A percentile compares a stretch with the other conserved stretches of the same genome.
Conservation (phyloP, 331 rosid genomes). For the Acacia pycnantha region DNA sequence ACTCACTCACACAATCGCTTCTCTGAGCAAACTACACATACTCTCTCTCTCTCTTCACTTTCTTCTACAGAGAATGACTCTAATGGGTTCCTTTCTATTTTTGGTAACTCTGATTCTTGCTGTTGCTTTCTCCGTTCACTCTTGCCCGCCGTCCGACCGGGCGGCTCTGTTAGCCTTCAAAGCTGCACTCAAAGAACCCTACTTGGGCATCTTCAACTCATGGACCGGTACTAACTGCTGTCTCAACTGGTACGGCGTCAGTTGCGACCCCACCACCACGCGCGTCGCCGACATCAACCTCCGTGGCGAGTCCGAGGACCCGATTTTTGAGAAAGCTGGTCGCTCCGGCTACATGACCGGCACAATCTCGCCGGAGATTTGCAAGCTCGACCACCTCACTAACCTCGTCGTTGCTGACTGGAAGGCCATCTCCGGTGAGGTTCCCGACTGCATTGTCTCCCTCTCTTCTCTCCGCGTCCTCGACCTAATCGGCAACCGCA, state of each 20-base stretch:
- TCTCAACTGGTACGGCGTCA: slow-evolving; percentile 70
- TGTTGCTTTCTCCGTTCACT: slow-evolving; percentile 37
- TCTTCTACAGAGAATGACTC: not conserved
- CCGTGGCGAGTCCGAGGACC: slow-evolving; percentile 89
- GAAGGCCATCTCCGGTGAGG: slow-evolving; percentile 76
- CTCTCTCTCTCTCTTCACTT: not conserved
- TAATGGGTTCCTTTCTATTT: slow-evolving; percentile 34
- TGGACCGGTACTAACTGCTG: slow-evolving; percentile 87
- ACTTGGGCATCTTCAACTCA: slow-evolving; percentile 66
- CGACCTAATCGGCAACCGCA: slow-evolving; percentile 69
- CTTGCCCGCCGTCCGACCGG: slow-evolving; percentile 72
- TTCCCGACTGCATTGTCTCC: slow-evolving; percentile 63
- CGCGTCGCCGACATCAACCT: slow-evolving; percentile 76
- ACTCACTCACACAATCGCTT: not conserved
- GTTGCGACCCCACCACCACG: slow-evolving; percentile 61
- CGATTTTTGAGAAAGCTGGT: slow-evolving; percentile 51
- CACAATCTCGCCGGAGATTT: slow-evolving; percentile 65
- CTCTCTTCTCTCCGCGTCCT: slow-evolving; percentile 64
- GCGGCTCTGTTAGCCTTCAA: slow-evolving; percentile 72
- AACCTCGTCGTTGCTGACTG: slow-evolving; percentile 78
- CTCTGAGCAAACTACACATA: not conserved
- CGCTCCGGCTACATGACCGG: slow-evolving; percentile 84
- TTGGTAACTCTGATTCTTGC: slow-evolving; percentile 27
- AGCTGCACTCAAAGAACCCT: slow-evolving; percentile 58
- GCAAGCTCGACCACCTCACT: slow-evolving; percentile 58